Evolutionary conservation across 495 filamentous ascomycete species (phyloP), one percentile per base, ranked within the genome.

Genomic region (Hypomontagnella monticulosa): DNA sequence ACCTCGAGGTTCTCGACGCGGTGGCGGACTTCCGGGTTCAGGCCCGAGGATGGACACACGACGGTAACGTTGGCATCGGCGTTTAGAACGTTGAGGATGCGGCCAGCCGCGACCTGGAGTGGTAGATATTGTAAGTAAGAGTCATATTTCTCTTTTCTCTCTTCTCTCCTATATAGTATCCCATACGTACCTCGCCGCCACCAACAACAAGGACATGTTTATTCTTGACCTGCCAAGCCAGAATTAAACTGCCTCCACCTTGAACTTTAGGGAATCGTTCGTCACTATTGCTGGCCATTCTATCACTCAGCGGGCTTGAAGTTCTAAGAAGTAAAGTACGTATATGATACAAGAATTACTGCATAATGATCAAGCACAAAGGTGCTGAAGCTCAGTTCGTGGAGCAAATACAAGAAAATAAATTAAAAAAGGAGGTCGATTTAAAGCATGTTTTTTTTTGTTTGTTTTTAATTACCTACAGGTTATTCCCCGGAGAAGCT

Each of bases 21-120:
- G 75, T 90, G 86, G 32, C 88, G 87, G 4, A 99, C 94, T 79
- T 99, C 95, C 10, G 88, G 83, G 75, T 94, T 93, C 38, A 97
- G 85, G 37, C 94, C 91, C 43, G 84, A 71, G n/a, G 85, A 71
- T 2, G 95, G 95, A 50, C 87, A 89, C 37, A 97, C 83, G 44
- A 97, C 88, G 34, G 90, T 95, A 14, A 98, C 91, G 67, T 86
- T 83, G 66, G 95, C 96, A 70, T 97, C 93, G 72, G 96, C 96
- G 71, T 97, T 96, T 72, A 99, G 91, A 33, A 92, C 85, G 72
- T 94, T 88, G 34, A 97, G 81, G 58, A 98, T 97, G 47, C 95
- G 92, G 51, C 93, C 93, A 32, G 95, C 95, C 42, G 95, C 95
- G 61, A 99, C 95, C 94, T 97, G 52, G 19, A 23, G 16, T 15